Evolutionary conservation across 1,284 basidiomycete genomes (phyloP), one percentile per base, ranked within the genome.

Genomic region (Ganoderma multipileum): DNA sequence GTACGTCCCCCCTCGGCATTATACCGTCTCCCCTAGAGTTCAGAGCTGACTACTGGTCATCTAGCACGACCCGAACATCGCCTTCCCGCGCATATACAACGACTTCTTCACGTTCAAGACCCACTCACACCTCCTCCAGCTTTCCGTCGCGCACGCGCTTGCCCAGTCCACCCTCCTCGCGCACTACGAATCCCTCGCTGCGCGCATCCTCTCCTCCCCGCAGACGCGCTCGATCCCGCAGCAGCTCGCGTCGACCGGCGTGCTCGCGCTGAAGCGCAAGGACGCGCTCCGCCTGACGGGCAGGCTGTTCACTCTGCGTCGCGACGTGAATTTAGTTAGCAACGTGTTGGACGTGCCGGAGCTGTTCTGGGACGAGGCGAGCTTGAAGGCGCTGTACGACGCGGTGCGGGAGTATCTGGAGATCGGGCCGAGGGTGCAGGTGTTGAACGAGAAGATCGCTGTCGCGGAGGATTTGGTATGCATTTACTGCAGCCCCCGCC

Each of bases 301-400:
- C 0, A 85, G 90, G 28, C 80, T 98, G 61, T 99, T 98, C 86
- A 95, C 93, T 78, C 82, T 98, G 38, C 86, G 96, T 3, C 89
- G 95, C 67, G 96, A 98, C 74, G 92, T 98, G 30, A 98, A 97
- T 76, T 83, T 99, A 6, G 95, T 96, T 9, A 93, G 92, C 38
- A 97, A 97, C 76, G 95, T 99, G n/a, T 85, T 98, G 0, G 95
- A 98, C 77, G 94, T 96, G 3, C 96, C 96, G 0, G 96, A 97
- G 77, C 82, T 98, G 60, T 99, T 99, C 80, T 98, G 96, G 97
- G 92, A 90, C 65, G 96, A 98, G 78, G 96, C 96, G 14, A 95
- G 91, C 72, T 81, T 98, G 75, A 93, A 94, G 76, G 93, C 91
- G 60, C 80, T 98, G 41, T 98, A 98, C 79, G 95, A 97, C 76